Evolutionary conservation across 2,329 filamentous ascomycete species (phyloP), one percentile per base, ranked within the genome.

Genomic region (Hysterium pulicare): DNA sequence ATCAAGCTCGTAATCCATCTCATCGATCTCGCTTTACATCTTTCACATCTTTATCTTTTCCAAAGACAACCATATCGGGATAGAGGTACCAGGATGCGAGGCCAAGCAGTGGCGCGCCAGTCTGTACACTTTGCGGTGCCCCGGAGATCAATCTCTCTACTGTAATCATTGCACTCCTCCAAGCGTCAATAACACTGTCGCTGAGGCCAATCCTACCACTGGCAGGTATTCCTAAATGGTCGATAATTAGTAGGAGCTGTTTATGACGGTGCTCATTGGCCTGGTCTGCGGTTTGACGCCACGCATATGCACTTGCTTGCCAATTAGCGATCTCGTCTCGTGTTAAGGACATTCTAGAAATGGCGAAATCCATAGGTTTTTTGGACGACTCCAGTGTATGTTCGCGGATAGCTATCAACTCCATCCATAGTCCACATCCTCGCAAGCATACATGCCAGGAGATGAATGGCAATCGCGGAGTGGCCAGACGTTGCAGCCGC

Each of bases 381-480:
- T 13, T 13, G 13, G 24, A 28, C 13, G 24, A 4, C 2, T 5
- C 21, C 11, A 36, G 21, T 8, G 33, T 24, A 6, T 21, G 33
- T 17, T 22, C 35, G 13, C 40, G 19, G n/a, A 35, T 38, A 30
- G 47, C 11, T 10, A 65, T 49, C 6, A 66, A 20, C 38, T 67
- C 57, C 0, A 51, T 47, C 63, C 63, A 67, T 3, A 66, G 17
- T 42, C 42, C 50, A 67, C 2, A 62, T 52, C 1, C 59, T 44
- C 1, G 62, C 64, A 4, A 68, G 46, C 49, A 68, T 62, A 41
- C 62, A 67, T 1, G 57, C 64, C 0, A 68, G 62, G 0, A 68
- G 50, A 31, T 67, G 58, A 1, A 59, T 42, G 2, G 49, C 47
- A 1, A 67, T 47, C 1, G 60, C 54, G 2, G 43, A 42, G 1